Evolutionary conservation across 176 grass and related monocot species (phyloP).

Genomic region (Echinochloa phyllopogon): DNA sequence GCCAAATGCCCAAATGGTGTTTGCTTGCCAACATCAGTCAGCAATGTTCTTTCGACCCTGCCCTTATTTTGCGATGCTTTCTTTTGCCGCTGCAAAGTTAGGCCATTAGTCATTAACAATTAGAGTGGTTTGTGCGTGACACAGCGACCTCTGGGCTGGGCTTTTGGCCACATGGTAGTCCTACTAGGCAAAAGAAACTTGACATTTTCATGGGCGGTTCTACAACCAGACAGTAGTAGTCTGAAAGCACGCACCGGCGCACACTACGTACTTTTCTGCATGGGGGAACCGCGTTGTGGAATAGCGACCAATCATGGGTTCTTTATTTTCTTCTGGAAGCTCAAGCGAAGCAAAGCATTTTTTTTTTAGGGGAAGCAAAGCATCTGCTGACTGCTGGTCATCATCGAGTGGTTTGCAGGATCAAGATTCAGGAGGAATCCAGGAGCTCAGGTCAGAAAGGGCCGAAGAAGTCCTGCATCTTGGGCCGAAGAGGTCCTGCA

Average conservation of each 20-base stretch:
- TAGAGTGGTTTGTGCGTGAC: background rate
- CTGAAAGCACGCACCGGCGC: background rate
- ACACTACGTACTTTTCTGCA: background rate
- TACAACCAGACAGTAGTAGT: background rate
- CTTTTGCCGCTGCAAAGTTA: background rate
- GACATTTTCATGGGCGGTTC: background rate
- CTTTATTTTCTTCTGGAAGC: no score
- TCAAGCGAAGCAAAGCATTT: no score
- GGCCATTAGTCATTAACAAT: slow-evolving; percentile 8
- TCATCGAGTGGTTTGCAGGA: background rate
- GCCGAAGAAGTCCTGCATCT: background rate
- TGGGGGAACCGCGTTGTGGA: background rate
- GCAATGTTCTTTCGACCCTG: background rate
- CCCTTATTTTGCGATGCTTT: background rate
- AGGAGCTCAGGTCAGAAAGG: background rate
- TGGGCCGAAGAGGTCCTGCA: background rate
- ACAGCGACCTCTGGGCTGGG: background rate
- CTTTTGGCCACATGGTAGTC: background rate
- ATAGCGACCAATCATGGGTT: background rate
- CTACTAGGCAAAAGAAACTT: background rate
- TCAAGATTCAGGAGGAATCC: background rate
- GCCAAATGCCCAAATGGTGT: slow-evolving; percentile 6
- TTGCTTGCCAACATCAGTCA: background rate
- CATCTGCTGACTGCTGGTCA: no score
- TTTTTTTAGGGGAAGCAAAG: no score